Evolutionary conservation across 2,329 filamentous ascomycete species (phyloP).

Genomic region (Hymenoscyphus occultus): DNA sequence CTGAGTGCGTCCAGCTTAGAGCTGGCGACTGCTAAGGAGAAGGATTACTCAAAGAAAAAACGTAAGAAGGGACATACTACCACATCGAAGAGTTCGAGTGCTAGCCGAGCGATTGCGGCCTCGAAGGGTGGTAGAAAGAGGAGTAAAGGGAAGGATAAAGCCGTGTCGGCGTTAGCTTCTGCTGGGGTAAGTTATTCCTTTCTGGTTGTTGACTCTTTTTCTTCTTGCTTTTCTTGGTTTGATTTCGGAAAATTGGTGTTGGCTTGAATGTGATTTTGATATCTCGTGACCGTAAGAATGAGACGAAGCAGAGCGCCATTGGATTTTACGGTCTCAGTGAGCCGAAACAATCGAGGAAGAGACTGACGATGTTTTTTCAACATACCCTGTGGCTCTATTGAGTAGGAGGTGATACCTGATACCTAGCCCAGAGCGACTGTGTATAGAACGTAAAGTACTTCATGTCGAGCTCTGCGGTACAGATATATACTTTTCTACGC

Average conservation of each 20-base stretch:
- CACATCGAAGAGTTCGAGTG: neutral
- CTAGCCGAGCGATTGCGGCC: neutral
- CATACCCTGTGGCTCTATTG: neutral
- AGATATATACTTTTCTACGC: neutral
- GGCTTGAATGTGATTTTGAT: neutral
- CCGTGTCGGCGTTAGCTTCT: slow-evolving; percentile 23
- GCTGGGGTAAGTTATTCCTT: slow-evolving; percentile 22
- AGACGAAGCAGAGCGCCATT: neutral
- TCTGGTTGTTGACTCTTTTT: neutral
- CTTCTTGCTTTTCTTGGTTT: neutral
- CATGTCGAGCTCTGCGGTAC: neutral
- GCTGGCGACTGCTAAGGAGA: slow-evolving; percentile 10
- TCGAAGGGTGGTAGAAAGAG: neutral
- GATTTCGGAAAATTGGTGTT: neutral
- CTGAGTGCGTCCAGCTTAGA: slow-evolving; percentile 33
- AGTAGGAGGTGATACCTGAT: neutral
- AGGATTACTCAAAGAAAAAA: slow-evolving; percentile 13
- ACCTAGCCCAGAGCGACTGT: neutral
- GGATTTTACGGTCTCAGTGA: neutral
- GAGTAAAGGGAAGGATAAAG: slow-evolving; percentile 24
- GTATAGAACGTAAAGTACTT: neutral
- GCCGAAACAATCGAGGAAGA: neutral
- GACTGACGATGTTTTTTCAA: neutral
- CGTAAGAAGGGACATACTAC: slow-evolving; percentile 13
- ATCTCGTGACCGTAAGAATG: neutral